Conservation (phyloP, 2,329 filamentous ascomycete genomes). For the Purpureocillium takamizusanense region DNA sequence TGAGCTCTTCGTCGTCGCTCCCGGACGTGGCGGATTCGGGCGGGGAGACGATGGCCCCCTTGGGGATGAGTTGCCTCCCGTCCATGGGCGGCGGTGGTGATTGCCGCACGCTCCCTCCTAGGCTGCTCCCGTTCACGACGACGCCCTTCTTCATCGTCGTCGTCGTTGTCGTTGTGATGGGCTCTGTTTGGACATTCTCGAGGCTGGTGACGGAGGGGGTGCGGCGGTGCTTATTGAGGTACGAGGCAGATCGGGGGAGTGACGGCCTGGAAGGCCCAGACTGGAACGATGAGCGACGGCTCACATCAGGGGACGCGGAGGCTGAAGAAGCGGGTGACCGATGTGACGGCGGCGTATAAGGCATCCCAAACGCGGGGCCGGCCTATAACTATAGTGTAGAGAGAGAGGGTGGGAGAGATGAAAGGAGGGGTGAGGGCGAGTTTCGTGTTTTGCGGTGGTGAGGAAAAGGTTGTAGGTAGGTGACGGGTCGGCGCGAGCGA, state of each 20-base stretch:
- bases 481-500: too few species aligned
- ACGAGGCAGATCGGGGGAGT: slow-evolving; percentile 56
- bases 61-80: slow-evolving; percentile 57
- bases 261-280: slow-evolving; percentile 38
- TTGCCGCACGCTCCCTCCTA: slow-evolving; percentile 55
- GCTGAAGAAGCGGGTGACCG: slow-evolving; percentile 53
- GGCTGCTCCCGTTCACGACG: slow-evolving; percentile 27
- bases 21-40: slow-evolving; percentile 76
- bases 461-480: too few species aligned
- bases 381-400: too few species aligned
- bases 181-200: slow-evolving; percentile 18
- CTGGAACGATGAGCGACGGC: slow-evolving; percentile 50
- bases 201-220: slow-evolving; percentile 36
- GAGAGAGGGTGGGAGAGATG: too few species aligned
- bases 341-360: slow-evolving; percentile 75
- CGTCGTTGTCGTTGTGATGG: slow-evolving; percentile 23
- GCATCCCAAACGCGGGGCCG: slow-evolving; percentile 51
- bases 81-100: slow-evolving; percentile 77
- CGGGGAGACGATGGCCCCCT: slow-evolving; percentile 80
- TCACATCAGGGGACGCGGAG: slow-evolving; percentile 45
- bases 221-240: slow-evolving; percentile 54
- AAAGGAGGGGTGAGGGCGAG: too few species aligned
- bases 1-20: slow-evolving; percentile 70
- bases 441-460: too few species aligned
- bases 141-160: slow-evolving; percentile 16